A percentile compares a stretch with the other conserved stretches of the same genome.
Evolutionary conservation across 176 grass and related monocot species (phyloP).

Genomic region (Dactylis glomerata): DNA sequence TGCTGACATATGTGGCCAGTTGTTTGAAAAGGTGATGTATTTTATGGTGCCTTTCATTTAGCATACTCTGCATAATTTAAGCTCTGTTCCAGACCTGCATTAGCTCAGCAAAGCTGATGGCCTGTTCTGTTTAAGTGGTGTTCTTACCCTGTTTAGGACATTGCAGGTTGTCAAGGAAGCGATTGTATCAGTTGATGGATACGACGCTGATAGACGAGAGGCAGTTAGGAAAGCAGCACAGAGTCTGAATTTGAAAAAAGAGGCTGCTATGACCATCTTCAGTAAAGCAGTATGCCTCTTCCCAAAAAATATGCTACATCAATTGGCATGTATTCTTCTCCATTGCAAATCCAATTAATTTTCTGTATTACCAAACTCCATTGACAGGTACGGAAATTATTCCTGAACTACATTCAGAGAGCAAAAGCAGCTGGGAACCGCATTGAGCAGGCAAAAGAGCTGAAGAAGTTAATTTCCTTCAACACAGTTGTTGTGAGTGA

Average conservation of each 20-base stretch:
- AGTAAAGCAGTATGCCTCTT: constrained; percentile 78
- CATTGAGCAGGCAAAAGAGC: constrained; percentile 88
- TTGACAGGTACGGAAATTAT: constrained; percentile 71
- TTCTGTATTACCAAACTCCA: constrained; percentile 25
- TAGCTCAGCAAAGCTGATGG: constrained; percentile 18
- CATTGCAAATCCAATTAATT: constrained; percentile 3
- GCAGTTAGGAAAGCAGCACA: constrained; percentile 87
- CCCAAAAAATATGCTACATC: neutral
- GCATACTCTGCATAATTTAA: constrained; percentile 19
- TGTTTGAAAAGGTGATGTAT: constrained; percentile 89
- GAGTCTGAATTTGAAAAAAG: constrained; percentile 71
- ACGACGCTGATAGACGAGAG: constrained; percentile 58
- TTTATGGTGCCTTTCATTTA: constrained; percentile 16
- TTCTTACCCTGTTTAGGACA: constrained; percentile 34
- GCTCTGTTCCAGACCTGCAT: neutral
- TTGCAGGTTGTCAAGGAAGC: constrained; percentile 80
- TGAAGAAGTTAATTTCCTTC: constrained; percentile 88
- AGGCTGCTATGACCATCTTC: constrained; percentile 85
- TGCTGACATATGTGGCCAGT: constrained; percentile 75
- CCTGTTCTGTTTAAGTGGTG: constrained; percentile 23
- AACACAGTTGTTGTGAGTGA: constrained; percentile 79
- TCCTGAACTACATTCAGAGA: constrained; percentile 73
- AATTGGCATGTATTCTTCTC: constrained; percentile 19
- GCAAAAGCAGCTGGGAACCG: constrained; percentile 70
- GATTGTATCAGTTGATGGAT: constrained; percentile 82